Base-by-base conservation (phyloP, 1,139 yeast species). In the Geotrichum carabidarum region DNA sequence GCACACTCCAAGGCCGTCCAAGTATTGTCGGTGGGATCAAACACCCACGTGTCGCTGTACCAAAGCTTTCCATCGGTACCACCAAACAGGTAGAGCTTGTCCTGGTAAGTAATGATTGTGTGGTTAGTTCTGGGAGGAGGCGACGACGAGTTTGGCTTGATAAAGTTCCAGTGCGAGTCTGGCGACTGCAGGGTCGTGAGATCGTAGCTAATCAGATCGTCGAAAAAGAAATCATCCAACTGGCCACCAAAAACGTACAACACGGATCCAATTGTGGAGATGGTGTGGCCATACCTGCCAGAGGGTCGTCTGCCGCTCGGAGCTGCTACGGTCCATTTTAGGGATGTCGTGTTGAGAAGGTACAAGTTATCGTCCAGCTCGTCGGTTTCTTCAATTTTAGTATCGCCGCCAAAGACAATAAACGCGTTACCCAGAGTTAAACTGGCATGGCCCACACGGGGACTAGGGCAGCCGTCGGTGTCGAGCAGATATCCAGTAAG, bases 371-470 rank as follows among this genome's bases (percentile, higher is more conserved):
- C 97, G 64, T 95, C 90, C 60, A 84, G 80, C 2, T 90, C 91
- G 59, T 82, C 82, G 36, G 76, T 77, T 58, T 81, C 81, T 62
- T 86, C 90, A 36, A 93, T 86, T 63, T 86, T 89, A 1, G 98
- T 93, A 67, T 93, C 99, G 64, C 99, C 99, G 46, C 98, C 99
- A 72, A 88, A 93, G 22, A 93, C 82, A 48, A 93, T 90, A 65
- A 86, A 93, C 0, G 99, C 99, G 67, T 91, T 93, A 12, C 99
- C 99, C 60, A 95, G 85, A 37, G 93, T 77, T 22, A 93, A 86
- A 2, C 95, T 80, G 1, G 97, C 89, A 70, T 94, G 99, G 1
- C 99, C 98, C 5, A 93, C 97, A 63, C 99, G 82, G 32, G 99
- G 97, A 17, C 96, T 93, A 1, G 97, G 97, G 31, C 89, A 82